phyloP scores from a whole-genome alignment of 495 filamentous ascomycete genomes.

The Neurospora intermedia region DNA sequence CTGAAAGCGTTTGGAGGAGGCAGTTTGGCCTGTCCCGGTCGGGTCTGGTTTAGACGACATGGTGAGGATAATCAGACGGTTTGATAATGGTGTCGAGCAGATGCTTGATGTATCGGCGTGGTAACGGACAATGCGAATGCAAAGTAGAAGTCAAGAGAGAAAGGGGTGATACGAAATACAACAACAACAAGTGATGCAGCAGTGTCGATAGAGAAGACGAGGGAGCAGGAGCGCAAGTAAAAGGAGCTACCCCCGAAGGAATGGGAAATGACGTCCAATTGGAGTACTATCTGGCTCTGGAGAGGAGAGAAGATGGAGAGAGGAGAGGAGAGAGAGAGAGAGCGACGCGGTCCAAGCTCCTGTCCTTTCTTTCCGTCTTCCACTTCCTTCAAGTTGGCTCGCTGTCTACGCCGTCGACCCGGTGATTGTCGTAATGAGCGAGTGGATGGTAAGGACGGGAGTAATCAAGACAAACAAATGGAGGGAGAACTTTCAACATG shows the following conservation, averaged over 20 bases:
- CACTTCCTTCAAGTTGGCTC: not conserved
- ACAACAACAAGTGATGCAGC: not conserved
- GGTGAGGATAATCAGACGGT: not conserved
- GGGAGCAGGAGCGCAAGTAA: not conserved
- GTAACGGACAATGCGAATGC: not conserved
- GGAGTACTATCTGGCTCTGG: not conserved
- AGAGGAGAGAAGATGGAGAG: not conserved
- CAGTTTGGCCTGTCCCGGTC: slow-evolving; percentile 7
- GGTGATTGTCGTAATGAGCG: not conserved
- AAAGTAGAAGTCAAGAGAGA: not conserved
- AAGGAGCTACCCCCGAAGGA: not conserved
- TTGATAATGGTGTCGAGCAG: not conserved
- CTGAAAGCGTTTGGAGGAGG: slow-evolving; percentile 36
- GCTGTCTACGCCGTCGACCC: not conserved
- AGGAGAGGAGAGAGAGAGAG: not conserved
- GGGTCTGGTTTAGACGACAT: slow-evolving; percentile 20
- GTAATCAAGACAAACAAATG: not conserved
- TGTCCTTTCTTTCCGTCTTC: not conserved
- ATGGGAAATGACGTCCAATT: not conserved
- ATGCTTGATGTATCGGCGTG: not conserved
- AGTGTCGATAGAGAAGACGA: not conserved
- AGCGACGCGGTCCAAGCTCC: not conserved
- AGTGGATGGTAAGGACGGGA: not conserved
- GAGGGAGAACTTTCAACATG: not conserved
- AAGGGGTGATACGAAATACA: not conserved